phyloP scores from a whole-genome alignment of 1,284 basidiomycete genomes.

The Sanguinoderma infundibulare region DNA sequence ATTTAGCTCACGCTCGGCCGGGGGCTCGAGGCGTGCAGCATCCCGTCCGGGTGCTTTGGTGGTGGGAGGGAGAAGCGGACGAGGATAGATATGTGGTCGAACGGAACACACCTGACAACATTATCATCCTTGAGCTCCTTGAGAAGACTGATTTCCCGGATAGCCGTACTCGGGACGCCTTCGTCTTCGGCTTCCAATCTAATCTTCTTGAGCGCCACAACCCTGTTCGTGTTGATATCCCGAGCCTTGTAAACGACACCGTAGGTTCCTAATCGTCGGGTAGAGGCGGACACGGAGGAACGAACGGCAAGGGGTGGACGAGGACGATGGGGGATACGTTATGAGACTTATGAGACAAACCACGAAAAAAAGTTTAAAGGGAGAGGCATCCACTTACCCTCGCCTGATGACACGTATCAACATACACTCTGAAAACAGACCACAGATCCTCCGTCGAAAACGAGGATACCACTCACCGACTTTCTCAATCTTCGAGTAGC shows the following conservation, averaged over 20 bases:
- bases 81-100: not conserved
- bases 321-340: slow-evolving; percentile 4
- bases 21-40: not conserved
- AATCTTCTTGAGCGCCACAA: slow-evolving; percentile 98
- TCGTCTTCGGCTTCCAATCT: slow-evolving; percentile 98
- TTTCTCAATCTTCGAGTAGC: slow-evolving; percentile 47
- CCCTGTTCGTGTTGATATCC: slow-evolving; percentile 73
- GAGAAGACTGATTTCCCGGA: slow-evolving; percentile 95
- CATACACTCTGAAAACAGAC: not conserved
- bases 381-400: slow-evolving; percentile 32
- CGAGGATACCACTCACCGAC: slow-evolving; percentile 34
- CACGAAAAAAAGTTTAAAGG: not conserved
- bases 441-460: not conserved
- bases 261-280: slow-evolving; percentile 79
- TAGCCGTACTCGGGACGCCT: slow-evolving; percentile 96
- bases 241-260: slow-evolving; percentile 97
- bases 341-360: slow-evolving; percentile 5
- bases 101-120: slow-evolving; percentile 77
- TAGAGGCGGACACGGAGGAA: not conserved
- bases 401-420: slow-evolving; percentile 27
- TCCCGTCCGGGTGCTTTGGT: not conserved
- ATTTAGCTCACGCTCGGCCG: too few species aligned
- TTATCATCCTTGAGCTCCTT: slow-evolving; percentile 97
- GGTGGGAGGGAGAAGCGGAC: not conserved
- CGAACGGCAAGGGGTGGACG: slow-evolving; percentile 2